Evolutionary conservation across 768 basidiomycete genomes (phyloP).

Genomic region (Lactarius quietus): DNA sequence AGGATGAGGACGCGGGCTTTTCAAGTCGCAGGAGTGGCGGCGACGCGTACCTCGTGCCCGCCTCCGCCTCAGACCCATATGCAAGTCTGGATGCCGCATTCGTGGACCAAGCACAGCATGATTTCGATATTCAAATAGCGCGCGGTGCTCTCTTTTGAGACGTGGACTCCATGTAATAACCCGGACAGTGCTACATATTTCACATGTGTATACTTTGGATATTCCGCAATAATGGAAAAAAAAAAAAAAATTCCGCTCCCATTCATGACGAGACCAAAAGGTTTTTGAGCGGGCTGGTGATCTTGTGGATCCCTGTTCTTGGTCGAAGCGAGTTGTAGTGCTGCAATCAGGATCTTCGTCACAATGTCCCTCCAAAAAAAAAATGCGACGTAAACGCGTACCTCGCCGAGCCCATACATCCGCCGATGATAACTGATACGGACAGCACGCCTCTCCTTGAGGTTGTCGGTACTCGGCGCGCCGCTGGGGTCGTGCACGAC

Average conservation of each 20-base stretch:
- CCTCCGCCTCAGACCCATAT: conserved; percentile 60
- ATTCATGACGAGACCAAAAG: conserved; percentile 17
- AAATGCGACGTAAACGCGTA: conserved; percentile 38
- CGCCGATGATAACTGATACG: conserved; percentile 89
- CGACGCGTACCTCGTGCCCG: conserved; percentile 11
- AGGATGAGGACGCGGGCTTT: conserved; percentile 32
- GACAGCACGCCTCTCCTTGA: conserved; percentile 42
- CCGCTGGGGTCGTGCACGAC: conserved; percentile 73
- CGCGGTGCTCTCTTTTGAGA: conserved; percentile 44
- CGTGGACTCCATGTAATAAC: background rate
- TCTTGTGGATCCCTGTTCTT: conserved; percentile 31
- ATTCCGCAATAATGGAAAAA: background rate
- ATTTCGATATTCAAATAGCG: too few relatives aligned
- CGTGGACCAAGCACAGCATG: conserved; percentile 64
- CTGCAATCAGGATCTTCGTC: conserved; percentile 38
- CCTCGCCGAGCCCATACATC: conserved; percentile 96
- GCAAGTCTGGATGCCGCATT: conserved; percentile 78
- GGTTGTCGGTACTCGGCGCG: conserved; percentile 32
- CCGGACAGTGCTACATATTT: background rate
- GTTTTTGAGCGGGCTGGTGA: conserved; percentile 24
- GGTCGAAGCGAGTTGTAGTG: conserved; percentile 87
- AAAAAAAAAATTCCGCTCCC: background rate
- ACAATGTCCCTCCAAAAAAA: too few relatives aligned
- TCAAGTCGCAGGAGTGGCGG: conserved; percentile 37
- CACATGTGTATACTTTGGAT: conserved; percentile 2